These are phyloP conservation scores for Leishmania tropica DNA, from an alignment of 208 protist genomes.

Conservation along the genomic window DNA sequence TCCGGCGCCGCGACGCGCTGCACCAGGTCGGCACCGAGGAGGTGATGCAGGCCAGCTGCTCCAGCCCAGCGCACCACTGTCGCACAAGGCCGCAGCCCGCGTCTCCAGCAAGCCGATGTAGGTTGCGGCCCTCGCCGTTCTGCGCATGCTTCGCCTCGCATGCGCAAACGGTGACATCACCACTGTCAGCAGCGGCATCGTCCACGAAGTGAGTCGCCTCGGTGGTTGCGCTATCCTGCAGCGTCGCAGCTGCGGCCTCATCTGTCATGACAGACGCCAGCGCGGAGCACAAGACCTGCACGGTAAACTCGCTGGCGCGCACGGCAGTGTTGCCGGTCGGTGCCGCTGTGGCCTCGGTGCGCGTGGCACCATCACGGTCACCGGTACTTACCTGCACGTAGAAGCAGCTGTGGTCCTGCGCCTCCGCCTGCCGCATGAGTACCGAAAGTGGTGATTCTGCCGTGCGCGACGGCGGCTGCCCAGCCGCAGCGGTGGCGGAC, in stretches of 20 bases:
- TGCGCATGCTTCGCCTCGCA: background rate
- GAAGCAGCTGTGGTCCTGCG: constrained; percentile 9
- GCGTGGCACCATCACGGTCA: background rate
- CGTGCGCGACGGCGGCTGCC: background rate
- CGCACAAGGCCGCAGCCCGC: background rate
- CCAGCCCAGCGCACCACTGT: constrained; percentile 19
- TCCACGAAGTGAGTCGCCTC: background rate
- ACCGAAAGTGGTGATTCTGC: background rate
- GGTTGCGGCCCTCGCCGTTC: background rate
- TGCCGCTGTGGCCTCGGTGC: background rate
- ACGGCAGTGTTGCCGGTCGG: background rate
- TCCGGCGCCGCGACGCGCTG: background rate
- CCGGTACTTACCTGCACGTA: background rate
- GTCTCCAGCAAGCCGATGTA: background rate
- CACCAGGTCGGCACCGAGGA: background rate
- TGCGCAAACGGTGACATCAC: background rate
- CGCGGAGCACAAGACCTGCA: constrained; percentile 5
- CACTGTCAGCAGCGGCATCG: background rate
- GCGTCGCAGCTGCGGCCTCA: background rate
- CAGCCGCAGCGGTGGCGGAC: background rate
- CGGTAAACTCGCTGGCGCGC: background rate
- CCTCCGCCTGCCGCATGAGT: background rate
- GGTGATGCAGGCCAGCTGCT: constrained; percentile 10
- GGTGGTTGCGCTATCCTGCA: background rate
- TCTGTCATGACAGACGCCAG: background rate